phyloP scores from a whole-genome alignment of 352 stramenopile species.

The Pythium insidiosum region DNA sequence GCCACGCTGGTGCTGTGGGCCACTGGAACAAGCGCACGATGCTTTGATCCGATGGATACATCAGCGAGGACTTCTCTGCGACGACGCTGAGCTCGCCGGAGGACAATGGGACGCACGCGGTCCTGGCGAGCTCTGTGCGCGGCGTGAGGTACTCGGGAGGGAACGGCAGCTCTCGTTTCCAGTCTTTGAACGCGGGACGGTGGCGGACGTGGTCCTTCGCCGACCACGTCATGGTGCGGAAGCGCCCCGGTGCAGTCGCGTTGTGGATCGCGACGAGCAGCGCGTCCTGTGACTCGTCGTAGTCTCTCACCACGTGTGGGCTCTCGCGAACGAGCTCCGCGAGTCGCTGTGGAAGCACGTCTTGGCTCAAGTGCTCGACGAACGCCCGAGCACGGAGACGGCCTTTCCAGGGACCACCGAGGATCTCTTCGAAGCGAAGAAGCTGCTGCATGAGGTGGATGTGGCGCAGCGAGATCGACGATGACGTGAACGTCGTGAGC shows the following conservation, averaged over 20 bases:
- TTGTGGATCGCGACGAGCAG: conserved; percentile 39
- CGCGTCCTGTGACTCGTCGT: conserved; percentile 47
- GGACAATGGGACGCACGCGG: conserved; percentile 43
- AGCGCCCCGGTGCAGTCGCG: conserved; percentile 38
- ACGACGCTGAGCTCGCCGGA: conserved; percentile 33
- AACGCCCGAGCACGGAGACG: conserved; percentile 39
- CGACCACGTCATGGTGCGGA: conserved; percentile 35
- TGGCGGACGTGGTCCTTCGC: conserved; percentile 58
- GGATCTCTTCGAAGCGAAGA: conserved; percentile 42
- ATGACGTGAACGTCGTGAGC: conserved; percentile 24
- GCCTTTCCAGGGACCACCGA: conserved; percentile 37
- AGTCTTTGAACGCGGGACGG: conserved; percentile 57
- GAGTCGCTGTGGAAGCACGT: conserved; percentile 56
- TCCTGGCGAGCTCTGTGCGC: conserved; percentile 30
- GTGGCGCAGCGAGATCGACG: conserved; percentile 12
- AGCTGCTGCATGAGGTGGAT: conserved; percentile 57
- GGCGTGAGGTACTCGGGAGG: conserved; percentile 55
- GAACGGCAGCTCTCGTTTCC: conserved; percentile 31
- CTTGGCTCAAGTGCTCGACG: conserved; percentile 22
- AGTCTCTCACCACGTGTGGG: conserved; percentile 29
- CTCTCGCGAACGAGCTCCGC: conserved; percentile 32
- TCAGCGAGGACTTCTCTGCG: conserved; percentile 31
- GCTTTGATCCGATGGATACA: conserved; percentile 67
- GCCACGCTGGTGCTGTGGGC: conserved; percentile 29
- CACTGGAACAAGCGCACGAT: conserved; percentile 45